Base-by-base conservation (phyloP, 768 basidiomycete genomes). In the Tricholoma hemisulphureum region DNA sequence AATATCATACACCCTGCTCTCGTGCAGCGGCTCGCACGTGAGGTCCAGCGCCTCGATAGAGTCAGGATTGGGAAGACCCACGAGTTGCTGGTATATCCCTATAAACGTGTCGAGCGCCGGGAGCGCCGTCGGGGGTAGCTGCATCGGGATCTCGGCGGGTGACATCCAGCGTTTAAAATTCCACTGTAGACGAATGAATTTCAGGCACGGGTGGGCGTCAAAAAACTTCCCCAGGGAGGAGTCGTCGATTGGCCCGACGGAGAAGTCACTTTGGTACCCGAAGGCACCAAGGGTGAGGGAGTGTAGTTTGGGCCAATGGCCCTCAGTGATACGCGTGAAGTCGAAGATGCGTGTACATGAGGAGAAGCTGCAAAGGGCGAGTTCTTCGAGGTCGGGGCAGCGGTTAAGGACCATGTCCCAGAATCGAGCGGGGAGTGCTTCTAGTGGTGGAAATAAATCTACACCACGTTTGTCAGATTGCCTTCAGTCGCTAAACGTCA, bases 81-180 rank as follows among this genome's bases (percentile, higher is more conserved):
- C 69, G 6, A 82, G 69, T 53, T 81, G 80, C 60, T 81, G 80
- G 51, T 79, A 77, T 29, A 81, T 70, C 3, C 80, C 81, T 11
- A 77, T 73, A 55, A 79, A 81, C 0, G 77, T 76, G 21, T 75
- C 73, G 6, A 81, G 61, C 0, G 58, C 58, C 0, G 77, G 75
- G 3, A 79, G 62, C 0, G 74, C 65, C 1, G 50, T 46, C 39
- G 64, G 62, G 23, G 62, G 65, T 13, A 80, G 67, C 11, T 65
- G 62, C 64, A 76, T 66, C 2, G 70, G 71, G 24, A 77, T 71
- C 2, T 63, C 61, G 56, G 73, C 69, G 1, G 81, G 81, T 1
- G 77, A 79, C 69, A 80, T 73, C 79, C 79, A 81, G 11, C 75
- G 68, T 52, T 77, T 77, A 64, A 81, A 81, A 58, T 79, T 80